A percentile compares a stretch with the other conserved stretches of the same genome.
Conservation (phyloP, 2,329 filamentous ascomycete genomes). For the Curvularia verruculosa region DNA sequence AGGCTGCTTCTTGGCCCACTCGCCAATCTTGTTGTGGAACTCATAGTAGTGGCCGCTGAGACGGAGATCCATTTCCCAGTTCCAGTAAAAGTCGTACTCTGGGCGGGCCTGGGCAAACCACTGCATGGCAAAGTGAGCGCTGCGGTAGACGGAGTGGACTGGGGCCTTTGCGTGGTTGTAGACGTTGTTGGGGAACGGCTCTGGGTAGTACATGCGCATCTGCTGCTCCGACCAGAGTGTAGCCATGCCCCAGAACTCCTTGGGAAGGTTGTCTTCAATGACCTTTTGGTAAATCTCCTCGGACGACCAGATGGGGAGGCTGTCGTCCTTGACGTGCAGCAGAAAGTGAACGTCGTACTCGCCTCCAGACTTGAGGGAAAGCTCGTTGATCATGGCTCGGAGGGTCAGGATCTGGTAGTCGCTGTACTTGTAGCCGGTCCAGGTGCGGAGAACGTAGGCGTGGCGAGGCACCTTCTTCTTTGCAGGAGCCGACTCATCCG, state of each 20-base stretch:
- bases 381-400: conserved; percentile 81
- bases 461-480: conserved; percentile 63
- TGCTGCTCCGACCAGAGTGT: conserved; percentile 94
- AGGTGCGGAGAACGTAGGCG: conserved; percentile 83
- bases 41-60: conserved; percentile 85
- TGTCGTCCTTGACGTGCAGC: conserved; percentile 80
- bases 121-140: conserved; percentile 58
- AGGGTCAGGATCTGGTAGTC: conserved; percentile 81
- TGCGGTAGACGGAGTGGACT: conserved; percentile 88
- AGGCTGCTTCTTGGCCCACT: conserved; percentile 71
- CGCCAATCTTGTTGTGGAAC: conserved; percentile 69
- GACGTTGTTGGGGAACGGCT: conserved; percentile 77
- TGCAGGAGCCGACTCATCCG: conserved; percentile 35
- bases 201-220: conserved; percentile 89
- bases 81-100: conserved; percentile 69
- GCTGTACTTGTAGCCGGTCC: conserved; percentile 80
- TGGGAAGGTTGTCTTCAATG: conserved; percentile 72
- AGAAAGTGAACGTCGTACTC: conserved; percentile 88
- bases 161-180: conserved; percentile 67
- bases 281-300: conserved; percentile 69
- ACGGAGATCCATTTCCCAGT: conserved; percentile 88
- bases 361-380: conserved; percentile 79
- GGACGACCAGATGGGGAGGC: conserved; percentile 79
- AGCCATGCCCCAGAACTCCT: conserved; percentile 86
- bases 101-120: conserved; percentile 59